phyloP scores from a whole-genome alignment of 495 filamentous ascomycete genomes.

The Lasiosphaeria hispida region DNA sequence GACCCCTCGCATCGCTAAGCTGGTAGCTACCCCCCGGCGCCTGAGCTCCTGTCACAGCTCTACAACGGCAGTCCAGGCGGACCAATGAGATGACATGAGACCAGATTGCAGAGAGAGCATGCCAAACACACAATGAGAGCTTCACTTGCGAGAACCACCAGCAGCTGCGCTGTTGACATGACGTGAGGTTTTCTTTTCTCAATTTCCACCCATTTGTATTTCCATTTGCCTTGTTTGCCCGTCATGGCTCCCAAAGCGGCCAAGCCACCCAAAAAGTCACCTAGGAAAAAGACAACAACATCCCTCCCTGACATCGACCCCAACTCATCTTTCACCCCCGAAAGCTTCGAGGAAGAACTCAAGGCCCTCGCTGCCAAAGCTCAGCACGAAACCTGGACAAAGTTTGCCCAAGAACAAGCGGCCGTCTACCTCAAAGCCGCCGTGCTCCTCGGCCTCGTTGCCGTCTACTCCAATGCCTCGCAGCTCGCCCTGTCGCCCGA shows the following conservation, averaged over 20 bases:
- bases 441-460: conserved; percentile 63
- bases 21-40: neutral
- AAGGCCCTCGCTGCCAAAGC: conserved; percentile 49
- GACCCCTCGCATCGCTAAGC: too few relatives aligned
- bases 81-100: conserved; percentile 9
- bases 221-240: neutral
- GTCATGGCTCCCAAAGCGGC: conserved; percentile 3
- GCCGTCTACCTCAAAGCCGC: conserved; percentile 37
- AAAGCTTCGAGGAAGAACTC: conserved; percentile 51
- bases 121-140: conserved; percentile 7
- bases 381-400: conserved; percentile 43
- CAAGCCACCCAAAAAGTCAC: neutral
- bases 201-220: conserved; percentile 9
- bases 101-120: conserved; percentile 20
- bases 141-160: neutral
- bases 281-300: neutral
- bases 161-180: conserved; percentile 20
- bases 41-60: conserved; percentile 16
- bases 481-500: conserved; percentile 74
- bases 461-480: conserved; percentile 71
- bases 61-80: conserved; percentile 12
- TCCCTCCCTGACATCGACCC: conserved; percentile 19
- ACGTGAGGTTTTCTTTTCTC: neutral
- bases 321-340: conserved; percentile 36
- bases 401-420: conserved; percentile 33